Evolutionary conservation across 495 filamentous ascomycete species (phyloP).

Genomic region (Xylaria flabelliformis): DNA sequence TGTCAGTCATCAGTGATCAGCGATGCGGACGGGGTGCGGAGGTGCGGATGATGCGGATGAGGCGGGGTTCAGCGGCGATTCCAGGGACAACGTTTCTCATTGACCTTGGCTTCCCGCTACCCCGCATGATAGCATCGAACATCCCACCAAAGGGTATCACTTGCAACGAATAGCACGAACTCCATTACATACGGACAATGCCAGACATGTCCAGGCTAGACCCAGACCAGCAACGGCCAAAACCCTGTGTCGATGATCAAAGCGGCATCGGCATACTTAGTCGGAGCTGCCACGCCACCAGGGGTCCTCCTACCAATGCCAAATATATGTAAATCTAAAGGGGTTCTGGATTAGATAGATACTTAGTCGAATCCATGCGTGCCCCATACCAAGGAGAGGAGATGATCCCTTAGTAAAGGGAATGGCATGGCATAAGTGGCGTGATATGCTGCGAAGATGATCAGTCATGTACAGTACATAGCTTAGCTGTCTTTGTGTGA

Average conservation of each 20-base stretch:
- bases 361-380: not conserved
- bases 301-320: not conserved
- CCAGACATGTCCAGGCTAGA: not conserved
- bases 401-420: not conserved
- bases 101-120: slow-evolving; percentile 4
- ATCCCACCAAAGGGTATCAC: not conserved
- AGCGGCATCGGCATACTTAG: slow-evolving; percentile 4
- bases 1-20: too few species aligned
- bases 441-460: slow-evolving; percentile 10
- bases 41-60: slow-evolving; percentile 3
- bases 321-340: too few species aligned
- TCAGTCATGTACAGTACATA: not conserved
- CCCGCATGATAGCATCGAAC: slow-evolving; percentile 1
- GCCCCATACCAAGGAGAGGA: not conserved
- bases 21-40: not conserved
- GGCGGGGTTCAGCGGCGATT: slow-evolving; percentile 2
- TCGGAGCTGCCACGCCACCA: not conserved
- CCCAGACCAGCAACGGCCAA: not conserved
- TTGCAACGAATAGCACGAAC: not conserved
- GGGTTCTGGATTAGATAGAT: too few species aligned
- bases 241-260: not conserved
- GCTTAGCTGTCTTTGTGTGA: too few species aligned
- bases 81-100: not conserved
- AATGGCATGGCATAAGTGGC: not conserved
- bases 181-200: not conserved